Evolutionary conservation across 1,284 basidiomycete genomes (phyloP).

Genomic region (Rhodotorula sp.): DNA sequence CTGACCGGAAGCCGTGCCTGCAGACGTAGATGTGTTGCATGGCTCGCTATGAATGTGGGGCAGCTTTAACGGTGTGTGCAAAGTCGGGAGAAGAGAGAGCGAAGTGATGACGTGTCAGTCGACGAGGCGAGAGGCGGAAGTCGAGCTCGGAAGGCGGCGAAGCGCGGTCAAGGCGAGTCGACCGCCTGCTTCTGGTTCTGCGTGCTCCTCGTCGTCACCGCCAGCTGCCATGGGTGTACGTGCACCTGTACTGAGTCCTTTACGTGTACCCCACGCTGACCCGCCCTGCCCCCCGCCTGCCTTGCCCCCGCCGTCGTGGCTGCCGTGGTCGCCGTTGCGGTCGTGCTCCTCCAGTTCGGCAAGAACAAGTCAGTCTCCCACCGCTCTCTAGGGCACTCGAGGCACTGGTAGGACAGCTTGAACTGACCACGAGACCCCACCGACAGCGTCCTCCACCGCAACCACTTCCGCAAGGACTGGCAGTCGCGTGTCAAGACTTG

Average conservation of each 20-base stretch:
- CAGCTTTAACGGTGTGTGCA: too few relatives aligned
- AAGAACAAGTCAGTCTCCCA: constrained; percentile 13
- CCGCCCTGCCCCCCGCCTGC: too few relatives aligned
- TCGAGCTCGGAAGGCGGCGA: not conserved
- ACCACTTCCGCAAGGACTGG: constrained; percentile 99
- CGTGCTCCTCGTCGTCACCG: constrained; percentile 5
- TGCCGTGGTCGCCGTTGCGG: not conserved
- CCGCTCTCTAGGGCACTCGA: too few relatives aligned
- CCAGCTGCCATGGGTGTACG: constrained; percentile 10
- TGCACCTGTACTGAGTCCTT: not conserved
- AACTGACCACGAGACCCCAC: too few relatives aligned
- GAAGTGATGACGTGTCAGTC: not conserved
- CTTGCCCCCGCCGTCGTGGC: not conserved
- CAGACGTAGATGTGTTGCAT: constrained; percentile 72
- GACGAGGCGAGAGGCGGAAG: not conserved
- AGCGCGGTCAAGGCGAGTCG: not conserved
- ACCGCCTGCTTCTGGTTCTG: not conserved
- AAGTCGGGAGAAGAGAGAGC: too few relatives aligned
- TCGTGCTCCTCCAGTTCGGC: constrained; percentile 5
- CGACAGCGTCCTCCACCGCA: constrained; percentile 72
- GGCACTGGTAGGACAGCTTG: too few relatives aligned
- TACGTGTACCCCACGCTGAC: not conserved
- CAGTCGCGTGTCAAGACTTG: constrained; percentile 74
- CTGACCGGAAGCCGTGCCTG: constrained; percentile 68
- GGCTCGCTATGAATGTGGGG: not conserved